Evolutionary conservation across 2,329 filamentous ascomycete genomes (phyloP).

Genomic region (Didymella pomorum): DNA sequence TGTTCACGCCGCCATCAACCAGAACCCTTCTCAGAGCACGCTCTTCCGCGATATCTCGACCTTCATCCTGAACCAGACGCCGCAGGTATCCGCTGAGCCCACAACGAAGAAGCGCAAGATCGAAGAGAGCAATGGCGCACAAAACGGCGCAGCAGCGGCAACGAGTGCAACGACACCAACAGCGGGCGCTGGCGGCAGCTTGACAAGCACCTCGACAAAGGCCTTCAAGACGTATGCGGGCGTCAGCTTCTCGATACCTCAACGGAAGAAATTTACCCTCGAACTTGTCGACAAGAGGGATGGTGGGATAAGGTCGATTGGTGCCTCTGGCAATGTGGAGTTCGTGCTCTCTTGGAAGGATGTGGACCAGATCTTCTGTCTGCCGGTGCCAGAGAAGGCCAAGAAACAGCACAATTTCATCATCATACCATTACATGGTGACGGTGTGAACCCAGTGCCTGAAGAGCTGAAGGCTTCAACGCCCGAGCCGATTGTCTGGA

Average conservation of each 20-base stretch:
- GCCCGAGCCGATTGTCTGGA: conserved; percentile 67
- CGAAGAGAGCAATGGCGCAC: conserved; percentile 36
- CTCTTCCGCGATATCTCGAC: conserved; percentile 51
- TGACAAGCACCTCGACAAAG: conserved; percentile 34
- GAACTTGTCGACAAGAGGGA: conserved; percentile 59
- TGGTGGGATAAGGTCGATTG: conserved; percentile 58
- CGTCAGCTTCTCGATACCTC: conserved; percentile 68
- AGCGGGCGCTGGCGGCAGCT: conserved; percentile 18
- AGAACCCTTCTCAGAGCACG: conserved; percentile 42
- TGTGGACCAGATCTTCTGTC: conserved; percentile 66
- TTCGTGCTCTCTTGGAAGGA: conserved; percentile 60
- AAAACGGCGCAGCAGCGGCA: conserved; percentile 23
- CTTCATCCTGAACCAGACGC: conserved; percentile 42
- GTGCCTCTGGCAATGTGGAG: conserved; percentile 62
- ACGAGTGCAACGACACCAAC: not conserved
- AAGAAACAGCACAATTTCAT: conserved; percentile 70
- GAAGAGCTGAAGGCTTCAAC: conserved; percentile 49
- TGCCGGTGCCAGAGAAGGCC: conserved; percentile 70
- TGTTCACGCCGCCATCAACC: conserved; percentile 49
- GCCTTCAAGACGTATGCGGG: conserved; percentile 53
- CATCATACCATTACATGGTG: conserved; percentile 62
- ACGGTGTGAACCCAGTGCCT: conserved; percentile 57
- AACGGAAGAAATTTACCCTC: conserved; percentile 69
- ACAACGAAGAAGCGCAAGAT: conserved; percentile 52
- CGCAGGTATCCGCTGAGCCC: conserved; percentile 36